Evolutionary conservation across 768 basidiomycete genomes (phyloP), one percentile per base, ranked within the genome.

Genomic region (Ephemerocybe angulata): DNA sequence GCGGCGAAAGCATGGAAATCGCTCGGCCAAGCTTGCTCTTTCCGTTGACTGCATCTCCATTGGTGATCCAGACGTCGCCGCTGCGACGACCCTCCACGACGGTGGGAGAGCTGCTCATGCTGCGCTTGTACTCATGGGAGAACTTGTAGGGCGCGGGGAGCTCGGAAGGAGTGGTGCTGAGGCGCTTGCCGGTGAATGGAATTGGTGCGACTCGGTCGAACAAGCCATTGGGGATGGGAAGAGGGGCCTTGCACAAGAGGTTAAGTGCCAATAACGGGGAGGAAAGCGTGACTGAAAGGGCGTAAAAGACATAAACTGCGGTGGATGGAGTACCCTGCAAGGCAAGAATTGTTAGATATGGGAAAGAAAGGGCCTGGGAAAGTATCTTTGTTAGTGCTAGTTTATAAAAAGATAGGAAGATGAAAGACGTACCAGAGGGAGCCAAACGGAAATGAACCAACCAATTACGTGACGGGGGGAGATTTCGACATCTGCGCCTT

Each of bases 11-110:
- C 71, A 89, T 76, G n/a, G 77, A 80, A 27, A 89, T 62, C 2
- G 84, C 83, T 19, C 86, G 81, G 40, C 80, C 74, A 28, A 87
- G 59, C 61, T 83, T 85, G 52, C 72, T 71, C 66, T 84, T 86
- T 1, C 84, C 84, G 47, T 86, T 84, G 21, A 85, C 72, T 6
- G 87, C 87, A 56, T 88, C 82, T n/a, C 87, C 86, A 52, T 85
- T 85, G 12, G 80, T 66, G 59, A 89, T 68, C 88, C 88, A 88
- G 27, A 89, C 82, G 60, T 89, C 87, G 24, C 85, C 85, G 60
- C 85, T 87, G 44, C 85, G 83, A 29, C 85, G 80, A 27, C 81
- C 82, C 66, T 88, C 85, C 21, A 88, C 82, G 37, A 87, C 81
- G 19, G 85, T 87, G 47, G 82, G 77, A 58, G 82, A 85, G 43